Base-by-base conservation (phyloP, 495 filamentous ascomycete genomes). In the Penicillium coprophilum region DNA sequence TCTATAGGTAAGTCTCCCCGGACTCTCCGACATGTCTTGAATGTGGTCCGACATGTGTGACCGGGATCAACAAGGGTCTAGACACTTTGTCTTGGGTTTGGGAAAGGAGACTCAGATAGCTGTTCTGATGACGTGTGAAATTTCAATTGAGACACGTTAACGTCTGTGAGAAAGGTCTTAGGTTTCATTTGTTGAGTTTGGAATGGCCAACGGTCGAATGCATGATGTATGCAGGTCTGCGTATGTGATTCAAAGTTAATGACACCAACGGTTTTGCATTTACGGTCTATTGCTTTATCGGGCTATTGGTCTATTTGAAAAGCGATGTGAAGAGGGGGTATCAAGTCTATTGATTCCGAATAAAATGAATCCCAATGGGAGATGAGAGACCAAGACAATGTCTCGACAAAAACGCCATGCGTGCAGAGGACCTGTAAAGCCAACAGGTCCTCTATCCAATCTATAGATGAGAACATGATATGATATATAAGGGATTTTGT, bases 311-410 rank as follows among this genome's bases (percentile, higher is more conserved):
- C n/a, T n/a, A n/a, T n/a, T n/a, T 21, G n/a, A 55, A 55, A n/a
- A 21, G 6, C 47, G 6, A 32, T 40, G 48, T 20, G 12, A 48
- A 15, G 21, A 60, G 45, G 39, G 65, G 65, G 65, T 68, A 68
- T 68, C 65, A 68, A 68, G 59, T 68, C 65, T 68, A 68, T 68
- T 60, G 48, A 61, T 64, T 57, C 40, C 53, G 45, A 46, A 31
- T 12, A 13, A 17, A 58, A 45, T 30, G n/a, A 54, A 44, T 38
- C 41, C 10, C 28, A 20, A 4, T 39, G 23, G 48, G 48, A 38
- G 30, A 47, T 28, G 28, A 47, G 51, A 54, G 24, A 54, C 13
- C 38, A 32, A 49, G 46, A 41, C 46, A 32, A 31, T 31, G 39
- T 50, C 43, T 46, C 51, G 27, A 53, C 30, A 45, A 54, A 38